Evolutionary conservation across 208 protist species (phyloP), one percentile per base, ranked within the genome.

Genomic region (Plasmodiophora brassicae): DNA sequence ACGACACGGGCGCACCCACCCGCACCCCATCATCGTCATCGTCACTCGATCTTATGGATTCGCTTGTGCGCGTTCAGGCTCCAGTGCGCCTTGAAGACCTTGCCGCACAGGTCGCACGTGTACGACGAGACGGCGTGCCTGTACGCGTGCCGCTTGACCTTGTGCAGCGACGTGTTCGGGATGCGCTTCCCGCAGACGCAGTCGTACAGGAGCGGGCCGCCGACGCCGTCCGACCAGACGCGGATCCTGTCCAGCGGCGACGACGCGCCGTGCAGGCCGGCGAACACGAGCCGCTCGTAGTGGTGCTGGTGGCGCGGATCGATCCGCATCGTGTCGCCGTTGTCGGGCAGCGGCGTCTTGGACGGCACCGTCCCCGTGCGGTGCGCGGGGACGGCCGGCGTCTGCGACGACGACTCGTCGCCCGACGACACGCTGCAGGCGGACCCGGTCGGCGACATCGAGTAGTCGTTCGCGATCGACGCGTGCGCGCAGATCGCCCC

Each of bases 141-240:
- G n/a, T 78, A 78, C 32, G 65, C 65, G n/a, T 78, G 65, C 32
- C 65, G 65, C 41, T 78, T 78, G 14, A 78, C 65, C 65, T 78
- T 78, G 5, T 78, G 65, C 65, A 78, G 65, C 65, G 65, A 78
- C 5, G 14, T 5, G n/a, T 78, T 78, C 14, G 65, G 65, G 41
- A 78, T 32, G 5, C 65, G 65, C n/a, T 78, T 78, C 65, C 65
- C 65, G 65, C 65, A 78, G n/a, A 78, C n/a, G n/a, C 65, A 78
- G n/a, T 78, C 65, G 65, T 78, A 78, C 10, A 78, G 65, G n/a
- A 5, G 14, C 20, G 5, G n/a, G 41, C 65, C 65, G 65, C 5
- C n/a, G n/a, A n/a, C n/a, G 10, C 32, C 32, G 20, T 5, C n/a
- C 5, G 32, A 5, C 65, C 65, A 78, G 14, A 78, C n/a, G 14